phyloP scores from a whole-genome alignment of 2,329 filamentous ascomycete genomes.

The Botryotinia calthae region DNA sequence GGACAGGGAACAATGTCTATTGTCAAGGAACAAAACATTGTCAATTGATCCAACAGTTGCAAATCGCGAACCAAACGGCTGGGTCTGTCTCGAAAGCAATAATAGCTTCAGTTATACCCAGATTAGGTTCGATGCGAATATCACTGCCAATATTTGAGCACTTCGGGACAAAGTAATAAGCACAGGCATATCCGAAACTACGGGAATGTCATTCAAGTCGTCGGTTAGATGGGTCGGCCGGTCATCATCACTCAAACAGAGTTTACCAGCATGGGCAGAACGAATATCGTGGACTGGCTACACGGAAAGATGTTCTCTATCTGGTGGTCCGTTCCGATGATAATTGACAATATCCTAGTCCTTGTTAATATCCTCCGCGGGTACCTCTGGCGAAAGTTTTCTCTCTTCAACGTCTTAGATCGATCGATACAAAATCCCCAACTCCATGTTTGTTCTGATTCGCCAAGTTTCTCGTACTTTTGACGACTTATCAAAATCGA shows the following conservation, averaged over 20 bases:
- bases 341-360: background rate
- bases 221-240: background rate
- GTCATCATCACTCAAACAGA: background rate
- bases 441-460: background rate
- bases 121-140: background rate
- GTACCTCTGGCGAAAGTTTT: background rate
- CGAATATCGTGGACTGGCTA: background rate
- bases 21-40: background rate
- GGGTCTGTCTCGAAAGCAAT: background rate
- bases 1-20: background rate
- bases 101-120: background rate
- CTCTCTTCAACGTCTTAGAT: background rate
- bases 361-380: background rate
- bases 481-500: constrained; percentile 3
- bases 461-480: background rate
- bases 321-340: constrained; percentile 1
- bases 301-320: background rate
- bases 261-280: background rate
- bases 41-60: background rate
- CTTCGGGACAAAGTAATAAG: background rate
- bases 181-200: background rate
- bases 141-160: background rate
- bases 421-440: background rate
- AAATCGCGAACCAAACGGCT: background rate
- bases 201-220: background rate